Conservation (phyloP, 805 yeast species). For the Spencermartinsiella europaea region DNA sequence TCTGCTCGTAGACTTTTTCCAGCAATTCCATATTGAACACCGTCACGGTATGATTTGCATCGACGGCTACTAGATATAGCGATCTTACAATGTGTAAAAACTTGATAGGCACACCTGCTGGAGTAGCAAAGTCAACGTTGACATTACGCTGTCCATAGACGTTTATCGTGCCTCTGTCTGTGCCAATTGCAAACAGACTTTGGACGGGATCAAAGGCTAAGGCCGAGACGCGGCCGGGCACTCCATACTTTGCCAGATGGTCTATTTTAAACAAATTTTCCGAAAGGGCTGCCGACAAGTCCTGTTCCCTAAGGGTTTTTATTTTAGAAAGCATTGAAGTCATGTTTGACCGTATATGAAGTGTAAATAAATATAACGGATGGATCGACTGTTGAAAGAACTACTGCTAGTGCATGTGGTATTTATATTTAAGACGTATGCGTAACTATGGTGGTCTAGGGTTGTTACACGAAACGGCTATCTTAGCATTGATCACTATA, state of each 20-base stretch:
- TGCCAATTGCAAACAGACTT: slow-evolving; percentile 74
- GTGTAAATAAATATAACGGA: no score
- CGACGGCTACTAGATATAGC: slow-evolving; percentile 70
- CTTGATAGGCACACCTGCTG: slow-evolving; percentile 34
- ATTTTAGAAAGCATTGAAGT: slow-evolving; percentile 21
- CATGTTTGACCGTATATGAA: no score
- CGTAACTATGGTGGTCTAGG: no score
- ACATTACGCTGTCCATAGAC: slow-evolving; percentile 83
- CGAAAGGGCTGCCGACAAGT: slow-evolving; percentile 29
- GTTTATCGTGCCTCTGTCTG: slow-evolving; percentile 62
- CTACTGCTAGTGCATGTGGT: no score
- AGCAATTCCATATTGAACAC: slow-evolving; percentile 68
- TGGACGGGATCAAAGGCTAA: slow-evolving; percentile 86
- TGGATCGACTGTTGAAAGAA: no score
- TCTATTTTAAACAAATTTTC: slow-evolving; percentile 28
- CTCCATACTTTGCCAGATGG: slow-evolving; percentile 44
- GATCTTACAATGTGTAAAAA: slow-evolving; percentile 70
- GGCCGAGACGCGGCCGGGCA: slow-evolving; percentile 59
- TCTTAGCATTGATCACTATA: no score
- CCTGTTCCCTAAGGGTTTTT: slow-evolving; percentile 24
- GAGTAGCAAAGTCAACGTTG: slow-evolving; percentile 56
- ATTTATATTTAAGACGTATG: no score
- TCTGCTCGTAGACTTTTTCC: slow-evolving; percentile 52
- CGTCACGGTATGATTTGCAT: slow-evolving; percentile 52
- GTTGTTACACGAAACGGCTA: no score